A percentile compares a stretch with the other conserved stretches of the same genome.
Conservation (phyloP, 2,329 filamentous ascomycete genomes). For the Verticillium tricorpus region DNA sequence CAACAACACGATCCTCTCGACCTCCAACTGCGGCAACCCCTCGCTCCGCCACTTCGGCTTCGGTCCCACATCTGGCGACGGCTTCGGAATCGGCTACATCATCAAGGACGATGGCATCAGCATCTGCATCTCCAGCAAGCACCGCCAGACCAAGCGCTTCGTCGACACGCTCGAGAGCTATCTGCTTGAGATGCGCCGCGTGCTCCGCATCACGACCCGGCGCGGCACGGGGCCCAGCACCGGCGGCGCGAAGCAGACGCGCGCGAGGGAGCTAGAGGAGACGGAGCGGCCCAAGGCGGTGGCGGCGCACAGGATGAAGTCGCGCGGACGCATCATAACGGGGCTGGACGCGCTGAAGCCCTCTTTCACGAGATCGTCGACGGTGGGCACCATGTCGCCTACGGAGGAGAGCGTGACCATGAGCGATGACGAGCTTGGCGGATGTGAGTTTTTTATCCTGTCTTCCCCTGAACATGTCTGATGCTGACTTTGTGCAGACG, state of each 20-base stretch:
- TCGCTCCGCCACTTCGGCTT: constrained; percentile 94
- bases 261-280: constrained; percentile 50
- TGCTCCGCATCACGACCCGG: constrained; percentile 65
- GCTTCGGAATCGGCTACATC: constrained; percentile 97
- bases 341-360: constrained; percentile 42
- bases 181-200: constrained; percentile 81
- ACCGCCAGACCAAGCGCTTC: constrained; percentile 86
- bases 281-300: constrained; percentile 26
- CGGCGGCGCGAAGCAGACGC: constrained; percentile 35
- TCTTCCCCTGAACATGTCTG: constrained; percentile 10
- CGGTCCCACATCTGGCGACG: constrained; percentile 87
- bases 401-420: constrained; percentile 66
- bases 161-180: constrained; percentile 88
- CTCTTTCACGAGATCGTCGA: constrained; percentile 29
- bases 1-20: constrained; percentile 90
- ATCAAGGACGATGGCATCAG: constrained; percentile 92
- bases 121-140: constrained; percentile 90
- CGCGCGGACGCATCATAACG: constrained; percentile 68
- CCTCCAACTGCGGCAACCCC: constrained; percentile 98
- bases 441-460: constrained; percentile 63
- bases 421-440: constrained; percentile 83
- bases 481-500: constrained; percentile 57
- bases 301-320: constrained; percentile 52
- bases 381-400: constrained; percentile 50
- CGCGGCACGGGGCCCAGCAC: constrained; percentile 24